A percentile compares a stretch with the other conserved stretches of the same genome.
Evolutionary conservation across 2,329 filamentous ascomycete species (phyloP).

Genomic region (Rhynchosporium agropyri): DNA sequence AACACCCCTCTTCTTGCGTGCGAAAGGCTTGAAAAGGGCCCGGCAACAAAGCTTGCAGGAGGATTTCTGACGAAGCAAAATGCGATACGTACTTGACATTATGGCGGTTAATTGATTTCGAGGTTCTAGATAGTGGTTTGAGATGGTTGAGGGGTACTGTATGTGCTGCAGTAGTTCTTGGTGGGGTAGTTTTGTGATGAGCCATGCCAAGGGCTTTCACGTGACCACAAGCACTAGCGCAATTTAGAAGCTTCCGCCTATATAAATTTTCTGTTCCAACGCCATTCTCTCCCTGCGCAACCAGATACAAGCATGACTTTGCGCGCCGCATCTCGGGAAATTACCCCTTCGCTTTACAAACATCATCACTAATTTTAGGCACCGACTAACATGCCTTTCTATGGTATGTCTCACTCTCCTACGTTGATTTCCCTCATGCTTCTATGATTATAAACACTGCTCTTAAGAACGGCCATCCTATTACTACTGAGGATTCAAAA

Average conservation of each 20-base stretch:
- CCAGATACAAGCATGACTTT: not conserved
- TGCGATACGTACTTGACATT: slow-evolving; percentile 40
- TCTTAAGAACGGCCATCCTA: slow-evolving; percentile 70
- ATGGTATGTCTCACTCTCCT: slow-evolving; percentile 30
- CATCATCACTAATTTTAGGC: slow-evolving; percentile 1
- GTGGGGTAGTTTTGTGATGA: slow-evolving; percentile 9
- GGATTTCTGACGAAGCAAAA: not conserved
- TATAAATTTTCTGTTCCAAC: not conserved
- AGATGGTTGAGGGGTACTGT: slow-evolving; percentile 16
- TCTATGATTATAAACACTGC: slow-evolving; percentile 58
- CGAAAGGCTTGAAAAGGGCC: not conserved
- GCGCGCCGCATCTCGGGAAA: not conserved
- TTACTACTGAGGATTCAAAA: slow-evolving; percentile 58
- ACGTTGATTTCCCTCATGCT: not conserved
- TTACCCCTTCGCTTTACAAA: not conserved
- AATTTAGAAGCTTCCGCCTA: not conserved
- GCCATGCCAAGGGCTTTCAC: not conserved
- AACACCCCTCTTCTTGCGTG: slow-evolving; percentile 6
- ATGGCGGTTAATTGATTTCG: slow-evolving; percentile 27
- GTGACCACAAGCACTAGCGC: slow-evolving; percentile 2
- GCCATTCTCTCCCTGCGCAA: not conserved
- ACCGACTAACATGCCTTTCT: too few species aligned
- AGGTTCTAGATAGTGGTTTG: slow-evolving; percentile 3
- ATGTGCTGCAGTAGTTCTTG: slow-evolving; percentile 4
- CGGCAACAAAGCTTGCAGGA: not conserved